Percentiles rank a stretch among this genome's conserved stretches.
Evolutionary conservation across 176 grass and related monocot species (phyloP).

Genomic region (Alopecurus myosuroides): DNA sequence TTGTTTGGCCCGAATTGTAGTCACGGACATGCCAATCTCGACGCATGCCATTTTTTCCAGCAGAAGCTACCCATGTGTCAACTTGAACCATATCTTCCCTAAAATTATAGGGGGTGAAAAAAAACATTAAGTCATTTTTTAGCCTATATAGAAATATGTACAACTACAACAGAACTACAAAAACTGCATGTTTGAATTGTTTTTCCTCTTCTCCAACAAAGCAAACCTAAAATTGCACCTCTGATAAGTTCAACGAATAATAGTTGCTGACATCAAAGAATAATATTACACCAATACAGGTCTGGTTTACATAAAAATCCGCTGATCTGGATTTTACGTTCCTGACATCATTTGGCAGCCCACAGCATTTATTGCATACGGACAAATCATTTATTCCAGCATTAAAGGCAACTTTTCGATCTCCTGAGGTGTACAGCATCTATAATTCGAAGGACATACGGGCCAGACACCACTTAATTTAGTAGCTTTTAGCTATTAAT

Average conservation of each 20-base stretch:
- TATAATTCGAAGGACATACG: conserved; percentile 1
- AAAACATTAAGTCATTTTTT: background rate
- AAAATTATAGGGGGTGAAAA: conserved; percentile 18
- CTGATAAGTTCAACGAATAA: background rate
- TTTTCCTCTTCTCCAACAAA: background rate
- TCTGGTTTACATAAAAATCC: background rate
- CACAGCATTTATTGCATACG: background rate
- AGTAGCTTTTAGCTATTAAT: conserved; percentile 11
- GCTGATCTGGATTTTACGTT: conserved; percentile 27
- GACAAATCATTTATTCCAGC: conserved; percentile 25
- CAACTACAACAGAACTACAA: background rate
- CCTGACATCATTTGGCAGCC: conserved; percentile 17
- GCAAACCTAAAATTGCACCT: background rate
- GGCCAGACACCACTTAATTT: background rate
- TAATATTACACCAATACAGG: background rate
- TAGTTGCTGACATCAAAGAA: background rate
- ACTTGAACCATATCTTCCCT: conserved; percentile 97
- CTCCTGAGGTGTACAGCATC: conserved; percentile 11
- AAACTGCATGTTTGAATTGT: background rate
- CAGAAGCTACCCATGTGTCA: conserved; percentile 93
- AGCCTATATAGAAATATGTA: background rate
- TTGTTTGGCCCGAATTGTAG: conserved; percentile 72
- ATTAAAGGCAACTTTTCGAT: conserved; percentile 9
- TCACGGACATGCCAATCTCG: conserved; percentile 96
- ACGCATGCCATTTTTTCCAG: conserved; percentile 98